A percentile compares a stretch with the other conserved stretches of the same genome.
phyloP scores from a whole-genome alignment of 129 eudicot genomes.

The Scalesia atractyloides region DNA sequence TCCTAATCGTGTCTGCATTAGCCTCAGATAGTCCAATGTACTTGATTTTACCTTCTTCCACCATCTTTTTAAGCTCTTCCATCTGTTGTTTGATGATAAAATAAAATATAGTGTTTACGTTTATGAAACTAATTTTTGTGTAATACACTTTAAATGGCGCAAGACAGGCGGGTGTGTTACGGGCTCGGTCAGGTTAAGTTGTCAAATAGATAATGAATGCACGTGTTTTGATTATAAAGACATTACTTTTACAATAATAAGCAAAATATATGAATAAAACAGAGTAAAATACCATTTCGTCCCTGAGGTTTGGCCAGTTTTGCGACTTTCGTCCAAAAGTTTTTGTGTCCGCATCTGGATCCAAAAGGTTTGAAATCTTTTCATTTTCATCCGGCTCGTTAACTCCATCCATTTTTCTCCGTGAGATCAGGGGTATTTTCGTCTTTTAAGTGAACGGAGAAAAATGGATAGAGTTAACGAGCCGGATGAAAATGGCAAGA shows the following conservation, averaged over 20 bases:
- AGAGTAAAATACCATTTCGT: too few species aligned
- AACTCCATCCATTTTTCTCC: too few species aligned
- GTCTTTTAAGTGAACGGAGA: too few species aligned
- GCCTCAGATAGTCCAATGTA: constrained; percentile 81
- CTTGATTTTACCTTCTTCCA: constrained; percentile 71
- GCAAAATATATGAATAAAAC: background rate
- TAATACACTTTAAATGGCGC: background rate
- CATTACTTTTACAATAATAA: background rate
- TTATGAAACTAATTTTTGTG: constrained; percentile 13
- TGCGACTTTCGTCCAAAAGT: too few species aligned
- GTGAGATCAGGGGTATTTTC: too few species aligned
- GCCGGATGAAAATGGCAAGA: too few species aligned
- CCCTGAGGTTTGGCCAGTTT: too few species aligned
- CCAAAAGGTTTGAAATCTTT: too few species aligned
- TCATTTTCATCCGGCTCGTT: too few species aligned
- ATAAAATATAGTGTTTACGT: background rate
- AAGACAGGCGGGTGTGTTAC: background rate
- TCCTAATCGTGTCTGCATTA: constrained; percentile 64
- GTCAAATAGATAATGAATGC: constrained; percentile 1
- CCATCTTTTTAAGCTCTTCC: constrained; percentile 67
- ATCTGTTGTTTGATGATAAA: constrained; percentile 37
- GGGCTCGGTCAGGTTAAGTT: background rate
- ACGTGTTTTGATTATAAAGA: background rate
- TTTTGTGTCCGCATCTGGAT: too few species aligned
- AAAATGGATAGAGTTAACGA: too few species aligned